A percentile compares a stretch with the other conserved stretches of the same genome.
Conservation (phyloP, 1,139 yeast species). For the Candida glucosophila region DNA sequence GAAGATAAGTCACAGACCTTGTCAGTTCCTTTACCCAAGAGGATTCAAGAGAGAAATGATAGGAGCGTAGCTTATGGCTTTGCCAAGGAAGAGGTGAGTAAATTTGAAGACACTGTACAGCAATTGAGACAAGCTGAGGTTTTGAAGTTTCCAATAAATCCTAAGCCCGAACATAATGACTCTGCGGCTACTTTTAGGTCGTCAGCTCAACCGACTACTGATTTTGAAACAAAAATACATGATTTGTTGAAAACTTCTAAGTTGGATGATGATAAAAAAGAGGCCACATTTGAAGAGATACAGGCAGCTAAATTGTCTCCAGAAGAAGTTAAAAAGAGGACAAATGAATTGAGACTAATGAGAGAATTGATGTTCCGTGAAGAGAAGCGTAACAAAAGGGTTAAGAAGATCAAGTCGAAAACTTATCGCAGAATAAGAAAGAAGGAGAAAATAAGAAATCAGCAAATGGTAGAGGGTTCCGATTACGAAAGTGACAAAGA, state of each 20-base stretch:
- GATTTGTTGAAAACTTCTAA: conserved; percentile 56
- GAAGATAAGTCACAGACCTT: conserved; percentile 39
- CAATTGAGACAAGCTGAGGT: conserved; percentile 80
- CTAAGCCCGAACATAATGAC: conserved; percentile 37
- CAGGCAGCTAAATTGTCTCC: conserved; percentile 75
- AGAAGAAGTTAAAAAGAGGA: conserved; percentile 71
- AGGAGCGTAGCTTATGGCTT: conserved; percentile 87
- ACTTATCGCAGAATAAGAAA: conserved; percentile 79
- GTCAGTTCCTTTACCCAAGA: conserved; percentile 74
- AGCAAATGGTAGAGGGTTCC: conserved; percentile 59
- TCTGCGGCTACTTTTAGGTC: conserved; percentile 48
- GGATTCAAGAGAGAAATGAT: conserved; percentile 80
- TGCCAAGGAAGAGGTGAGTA: conserved; percentile 75
- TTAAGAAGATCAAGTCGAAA: conserved; percentile 91
- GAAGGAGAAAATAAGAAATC: conserved; percentile 69
- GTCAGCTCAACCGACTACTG: conserved; percentile 42
- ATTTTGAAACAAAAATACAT: conserved; percentile 61
- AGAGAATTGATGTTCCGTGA: conserved; percentile 95
- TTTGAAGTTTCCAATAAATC: conserved; percentile 61
- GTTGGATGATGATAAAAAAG: conserved; percentile 63
- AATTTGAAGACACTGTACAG: conserved; percentile 82
- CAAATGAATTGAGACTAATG: conserved; percentile 81
- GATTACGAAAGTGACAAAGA: conserved; percentile 47
- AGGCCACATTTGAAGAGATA: conserved; percentile 78
- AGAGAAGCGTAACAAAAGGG: conserved; percentile 80